Evolutionary conservation across 2,329 filamentous ascomycete genomes (phyloP).

Genomic region (Pyrenophora teres): DNA sequence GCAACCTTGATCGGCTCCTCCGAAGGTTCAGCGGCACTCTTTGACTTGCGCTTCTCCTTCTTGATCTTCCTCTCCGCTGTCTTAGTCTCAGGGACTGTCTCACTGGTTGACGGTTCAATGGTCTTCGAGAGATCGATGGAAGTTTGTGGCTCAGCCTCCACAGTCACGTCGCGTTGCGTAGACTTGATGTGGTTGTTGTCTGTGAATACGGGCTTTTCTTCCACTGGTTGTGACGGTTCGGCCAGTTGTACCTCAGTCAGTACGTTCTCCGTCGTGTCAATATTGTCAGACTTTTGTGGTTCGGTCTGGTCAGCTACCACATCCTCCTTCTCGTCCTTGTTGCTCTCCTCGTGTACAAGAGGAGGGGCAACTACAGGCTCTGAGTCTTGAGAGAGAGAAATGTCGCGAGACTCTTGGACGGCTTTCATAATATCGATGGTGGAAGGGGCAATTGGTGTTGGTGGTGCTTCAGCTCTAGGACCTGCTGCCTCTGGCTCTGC

Average conservation of each 20-base stretch:
- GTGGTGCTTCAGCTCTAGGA: not conserved
- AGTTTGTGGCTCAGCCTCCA: not conserved
- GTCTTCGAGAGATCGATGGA: not conserved
- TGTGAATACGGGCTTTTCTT: not conserved
- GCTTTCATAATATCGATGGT: not conserved
- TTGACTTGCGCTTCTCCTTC: slow-evolving; percentile 26
- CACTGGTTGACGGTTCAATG: not conserved
- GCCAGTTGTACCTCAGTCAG: not conserved
- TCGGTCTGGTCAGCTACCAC: slow-evolving; percentile 3
- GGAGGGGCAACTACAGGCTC: slow-evolving; percentile 17
- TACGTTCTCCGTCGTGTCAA: not conserved
- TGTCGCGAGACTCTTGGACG: not conserved
- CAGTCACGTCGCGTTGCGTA: not conserved
- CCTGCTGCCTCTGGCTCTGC: not conserved
- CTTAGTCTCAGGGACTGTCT: slow-evolving; percentile 8
- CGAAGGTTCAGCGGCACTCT: slow-evolving; percentile 9
- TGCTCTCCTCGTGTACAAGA: slow-evolving; percentile 31
- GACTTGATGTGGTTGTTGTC: not conserved
- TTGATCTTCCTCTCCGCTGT: slow-evolving; percentile 17
- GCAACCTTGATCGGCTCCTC: not conserved
- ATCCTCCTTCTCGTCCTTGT: slow-evolving; percentile 35
- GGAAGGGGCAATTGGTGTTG: not conserved
- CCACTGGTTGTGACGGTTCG: not conserved
- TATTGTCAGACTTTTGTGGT: slow-evolving; percentile 7
- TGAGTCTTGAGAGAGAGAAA: slow-evolving; percentile 3